Evolutionary conservation across 768 basidiomycete genomes (phyloP).

Genomic region (Podaxis mareebaensis): DNA sequence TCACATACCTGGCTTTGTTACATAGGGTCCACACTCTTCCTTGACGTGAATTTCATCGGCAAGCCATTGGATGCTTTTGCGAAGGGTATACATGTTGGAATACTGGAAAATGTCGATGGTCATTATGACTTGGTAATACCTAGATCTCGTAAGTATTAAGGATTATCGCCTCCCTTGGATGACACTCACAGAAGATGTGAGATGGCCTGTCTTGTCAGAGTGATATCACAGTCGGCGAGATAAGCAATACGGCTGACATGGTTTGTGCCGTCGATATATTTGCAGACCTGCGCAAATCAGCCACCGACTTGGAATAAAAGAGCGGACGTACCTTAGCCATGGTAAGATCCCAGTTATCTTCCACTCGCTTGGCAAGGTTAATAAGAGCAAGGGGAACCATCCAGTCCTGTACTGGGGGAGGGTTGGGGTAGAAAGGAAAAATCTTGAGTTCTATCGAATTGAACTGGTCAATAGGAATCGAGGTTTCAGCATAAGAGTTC

Average conservation of each 20-base stretch:
- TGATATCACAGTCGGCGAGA: constrained; percentile 85
- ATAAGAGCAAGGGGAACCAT: constrained; percentile 92
- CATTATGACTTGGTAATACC: constrained; percentile 97
- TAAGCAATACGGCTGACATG: constrained; percentile 91
- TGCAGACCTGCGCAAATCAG: constrained; percentile 54
- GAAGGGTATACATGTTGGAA: constrained; percentile 94
- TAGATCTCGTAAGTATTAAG: constrained; percentile 27
- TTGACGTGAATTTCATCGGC: constrained; percentile 83
- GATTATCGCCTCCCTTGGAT: neutral
- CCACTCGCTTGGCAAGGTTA: constrained; percentile 74
- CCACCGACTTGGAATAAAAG: neutral
- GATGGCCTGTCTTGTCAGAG: constrained; percentile 81
- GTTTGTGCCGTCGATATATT: constrained; percentile 86
- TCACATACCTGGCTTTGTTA: constrained; percentile 68
- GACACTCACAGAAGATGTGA: constrained; percentile 82
- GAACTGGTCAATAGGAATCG: constrained; percentile 86
- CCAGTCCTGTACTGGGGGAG: constrained; percentile 89
- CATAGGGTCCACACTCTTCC: constrained; percentile 91
- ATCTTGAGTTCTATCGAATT: constrained; percentile 96
- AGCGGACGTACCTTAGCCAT: constrained; percentile 66
- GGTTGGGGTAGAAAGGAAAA: constrained; percentile 96
- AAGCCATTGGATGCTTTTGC: constrained; percentile 84
- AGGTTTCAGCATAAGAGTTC: constrained; percentile 96
- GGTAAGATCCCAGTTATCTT: constrained; percentile 96
- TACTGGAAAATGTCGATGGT: constrained; percentile 97